Evolutionary conservation across 1,284 basidiomycete genomes (phyloP).

Genomic region (Pseudomicrostroma phylloplanum): DNA sequence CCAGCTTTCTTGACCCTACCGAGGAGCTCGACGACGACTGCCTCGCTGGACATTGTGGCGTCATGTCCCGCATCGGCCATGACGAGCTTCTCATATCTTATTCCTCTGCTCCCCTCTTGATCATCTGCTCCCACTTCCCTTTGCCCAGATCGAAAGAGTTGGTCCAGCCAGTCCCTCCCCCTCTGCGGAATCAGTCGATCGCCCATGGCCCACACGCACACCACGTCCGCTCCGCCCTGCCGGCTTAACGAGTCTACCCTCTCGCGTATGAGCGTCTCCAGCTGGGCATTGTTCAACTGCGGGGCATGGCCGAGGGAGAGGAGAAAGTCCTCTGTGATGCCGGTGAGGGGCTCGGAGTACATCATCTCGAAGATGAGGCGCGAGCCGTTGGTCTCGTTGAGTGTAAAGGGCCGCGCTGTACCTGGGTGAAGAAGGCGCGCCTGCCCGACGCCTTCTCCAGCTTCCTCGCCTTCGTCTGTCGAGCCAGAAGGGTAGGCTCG

Average conservation of each 20-base stretch:
- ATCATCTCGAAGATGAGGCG: background rate
- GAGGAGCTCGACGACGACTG: background rate
- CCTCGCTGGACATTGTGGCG: background rate
- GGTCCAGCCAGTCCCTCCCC: conserved; percentile 1
- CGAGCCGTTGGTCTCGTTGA: background rate
- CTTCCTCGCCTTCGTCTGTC: too few relatives aligned
- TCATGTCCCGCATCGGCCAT: conserved; percentile 7
- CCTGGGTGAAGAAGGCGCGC: background rate
- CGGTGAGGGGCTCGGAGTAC: background rate
- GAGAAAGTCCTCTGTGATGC: conserved; percentile 3
- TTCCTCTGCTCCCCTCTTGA: background rate
- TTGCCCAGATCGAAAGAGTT: background rate
- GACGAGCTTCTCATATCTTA: background rate
- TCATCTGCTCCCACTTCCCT: background rate
- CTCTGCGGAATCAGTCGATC: background rate
- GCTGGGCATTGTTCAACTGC: background rate
- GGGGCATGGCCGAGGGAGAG: conserved; percentile 3
- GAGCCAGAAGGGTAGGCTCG: background rate
- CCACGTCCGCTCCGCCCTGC: conserved; percentile 3
- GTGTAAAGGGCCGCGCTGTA: background rate
- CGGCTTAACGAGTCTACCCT: background rate
- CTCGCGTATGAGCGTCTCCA: background rate
- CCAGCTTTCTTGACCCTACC: background rate
- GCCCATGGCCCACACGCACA: background rate
- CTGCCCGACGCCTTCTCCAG: background rate